phyloP scores from a whole-genome alignment of 2,329 filamentous ascomycete genomes.

The Cercospora brassicicola region DNA sequence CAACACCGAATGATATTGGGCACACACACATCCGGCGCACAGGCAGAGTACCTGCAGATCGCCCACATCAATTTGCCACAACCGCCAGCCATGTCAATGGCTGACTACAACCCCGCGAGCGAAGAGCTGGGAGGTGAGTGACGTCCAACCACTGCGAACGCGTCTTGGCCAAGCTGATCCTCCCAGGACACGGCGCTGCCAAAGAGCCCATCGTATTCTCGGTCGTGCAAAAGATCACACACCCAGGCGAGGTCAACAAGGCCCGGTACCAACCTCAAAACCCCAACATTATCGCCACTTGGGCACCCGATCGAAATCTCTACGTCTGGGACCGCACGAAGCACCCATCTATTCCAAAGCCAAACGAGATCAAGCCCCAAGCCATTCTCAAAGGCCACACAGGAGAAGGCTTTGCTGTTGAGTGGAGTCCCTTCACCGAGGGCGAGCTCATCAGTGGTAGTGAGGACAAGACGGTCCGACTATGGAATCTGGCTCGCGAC shows the following conservation, averaged over 20 bases:
- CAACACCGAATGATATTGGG: conserved; percentile 88
- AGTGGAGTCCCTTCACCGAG: conserved; percentile 82
- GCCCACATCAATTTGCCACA: conserved; percentile 92
- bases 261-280: conserved; percentile 97
- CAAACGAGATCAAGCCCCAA: conserved; percentile 66
- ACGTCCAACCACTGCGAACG: not conserved
- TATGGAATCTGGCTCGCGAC: conserved; percentile 81
- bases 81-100: conserved; percentile 66
- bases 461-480: conserved; percentile 84
- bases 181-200: conserved; percentile 67
- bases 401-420: conserved; percentile 85
- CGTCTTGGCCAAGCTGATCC: not conserved
- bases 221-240: conserved; percentile 92
- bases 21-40: conserved; percentile 85
- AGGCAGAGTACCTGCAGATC: conserved; percentile 90
- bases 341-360: conserved; percentile 71
- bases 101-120: conserved; percentile 86
- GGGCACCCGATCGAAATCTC: conserved; percentile 82
- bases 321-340: conserved; percentile 96
- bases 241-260: conserved; percentile 97
- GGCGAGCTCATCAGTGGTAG: conserved; percentile 86
- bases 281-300: conserved; percentile 90
- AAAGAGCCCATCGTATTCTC: conserved; percentile 82
- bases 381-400: conserved; percentile 82
- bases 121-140: conserved; percentile 75